Base-by-base conservation (phyloP, 257 asterid species). In the Petunia axillaris region DNA sequence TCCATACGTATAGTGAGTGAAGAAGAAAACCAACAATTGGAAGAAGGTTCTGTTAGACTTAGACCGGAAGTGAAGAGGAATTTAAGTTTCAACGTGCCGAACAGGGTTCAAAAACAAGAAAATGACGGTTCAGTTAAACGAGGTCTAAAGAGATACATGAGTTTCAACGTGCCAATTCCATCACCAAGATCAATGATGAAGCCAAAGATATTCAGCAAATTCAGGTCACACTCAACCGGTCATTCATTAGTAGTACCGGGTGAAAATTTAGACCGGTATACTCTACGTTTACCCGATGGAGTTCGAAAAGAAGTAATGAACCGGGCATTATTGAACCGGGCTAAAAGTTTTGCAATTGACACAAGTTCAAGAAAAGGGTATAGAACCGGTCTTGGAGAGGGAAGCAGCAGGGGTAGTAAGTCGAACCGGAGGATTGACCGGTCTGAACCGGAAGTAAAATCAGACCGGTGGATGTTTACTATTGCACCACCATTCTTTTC, bases 171-270 rank as follows among this genome's bases (percentile, higher is more conserved):
- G 36, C 64, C 84, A 64, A 80, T 64, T 76, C 85, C 83, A 52
- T 87, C 87, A 1, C 85, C 85, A 1, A 84, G 95, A 67, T 85
- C 91, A 4, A 77, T 89, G 2, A 43, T 90, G 0, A 81, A 77
- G 9, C 84, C 85, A 7, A 80, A 50, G 57, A 77, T 80, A 13
- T 82, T 90, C 4, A 91, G 83, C 3, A 92, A 86, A 76, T 96
- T 92, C 62, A 80, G 97, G 46, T 96, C 99, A 2, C 98, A 96
- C 71, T 94, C 99, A 1, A 96, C 99, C 5, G 99, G 99, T 2
- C 98, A 95, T 78, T 92, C 95, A 0, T 4, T 94, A 84, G 97
- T 90, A 37, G 89, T 85, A 77, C 97, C 95, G 10, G 97, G 89
- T 0, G 92, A 86, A 11, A 92, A 90, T 39, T 79, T 89, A 0